These are phyloP conservation scores for Pythium folliculosum DNA, from an alignment of 352 stramenopile species.

Conservation along the genomic window DNA sequence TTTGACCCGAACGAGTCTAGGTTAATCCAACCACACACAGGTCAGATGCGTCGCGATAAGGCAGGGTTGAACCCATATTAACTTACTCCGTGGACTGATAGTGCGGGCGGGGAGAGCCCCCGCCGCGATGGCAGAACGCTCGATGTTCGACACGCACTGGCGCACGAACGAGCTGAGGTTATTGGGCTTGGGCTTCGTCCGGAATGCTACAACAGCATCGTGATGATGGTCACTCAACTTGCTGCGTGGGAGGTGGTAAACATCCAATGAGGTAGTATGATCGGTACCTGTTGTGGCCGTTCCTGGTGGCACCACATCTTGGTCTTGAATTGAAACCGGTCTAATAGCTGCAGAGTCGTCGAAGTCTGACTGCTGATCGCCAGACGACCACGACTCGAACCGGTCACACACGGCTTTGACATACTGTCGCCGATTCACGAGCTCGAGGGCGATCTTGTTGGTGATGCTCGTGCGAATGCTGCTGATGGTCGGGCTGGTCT, in stretches of 20 bases:
- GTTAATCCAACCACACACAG: not conserved
- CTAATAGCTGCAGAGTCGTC: not conserved
- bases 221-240: not conserved
- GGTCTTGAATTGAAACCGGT: not conserved
- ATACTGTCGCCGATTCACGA: conserved; percentile 28
- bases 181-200: conserved; percentile 41
- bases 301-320: not conserved
- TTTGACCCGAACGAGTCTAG: conserved; percentile 38
- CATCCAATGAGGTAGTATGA: not conserved
- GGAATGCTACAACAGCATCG: conserved; percentile 7
- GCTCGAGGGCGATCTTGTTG: conserved; percentile 16
- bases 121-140: conserved; percentile 24
- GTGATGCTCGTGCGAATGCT: conserved; percentile 8
- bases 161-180: conserved; percentile 71
- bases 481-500: not conserved
- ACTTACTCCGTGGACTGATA: conserved; percentile 18
- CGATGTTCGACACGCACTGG: conserved; percentile 67
- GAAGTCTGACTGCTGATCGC: not conserved
- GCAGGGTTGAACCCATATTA: not conserved
- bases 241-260: not conserved
- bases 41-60: not conserved
- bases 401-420: conserved; percentile 25
- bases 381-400: conserved; percentile 25
- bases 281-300: conserved; percentile 7
- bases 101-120: not conserved